Base-by-base conservation (phyloP, 441 rosid genomes). In the Jatropha multifida region DNA sequence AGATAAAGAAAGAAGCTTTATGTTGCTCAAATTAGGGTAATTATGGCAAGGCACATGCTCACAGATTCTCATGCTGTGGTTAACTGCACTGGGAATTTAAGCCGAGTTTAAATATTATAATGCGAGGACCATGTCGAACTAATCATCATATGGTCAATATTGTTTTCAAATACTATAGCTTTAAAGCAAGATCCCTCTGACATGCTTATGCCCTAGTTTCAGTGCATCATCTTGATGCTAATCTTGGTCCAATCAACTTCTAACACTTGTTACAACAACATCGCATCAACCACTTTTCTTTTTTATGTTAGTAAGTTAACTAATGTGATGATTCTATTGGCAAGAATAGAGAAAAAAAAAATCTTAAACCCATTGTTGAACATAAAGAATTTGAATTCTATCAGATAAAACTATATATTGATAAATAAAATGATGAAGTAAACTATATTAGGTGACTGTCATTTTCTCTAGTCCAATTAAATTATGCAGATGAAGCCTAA, bases 21-120 rank as follows among this genome's bases (percentile, higher is more conserved):
- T 32, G 68, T 68, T 42, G 54, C 18, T 23, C 12, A 54, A 74
- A 59, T 56, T 75, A 4, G 46, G 20, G 73, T 46, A n/a, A 75
- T 76, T 49, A 76, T 61, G 44, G 40, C 69, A 62, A 46, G 44
- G 68, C 78, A 68, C 78, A 75, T 75, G 73, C 40, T 26, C 59
- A 68, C 68, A 68, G 59, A 75, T 61, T 68, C 68, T 58, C 9
- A 46, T 58, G 60, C 4, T 56, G 27, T 27, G 13, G 38, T 69
- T 54, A 56, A 38, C 37, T 69, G 49, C 49, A 69, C 15, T 42
- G 18, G 49, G 51, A 46, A 68, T 18, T 74, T 56, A 20, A 68
- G 61, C 49, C 7, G 54, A 52, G 54, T 2, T 40, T 65, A 38
- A 74, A 54, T 40, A 65, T 62, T 15, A 65, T 62, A 7, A 65